A percentile compares a stretch with the other conserved stretches of the same genome.
Evolutionary conservation across 768 basidiomycete genomes (phyloP).

Genomic region (Boletus sensibilis): DNA sequence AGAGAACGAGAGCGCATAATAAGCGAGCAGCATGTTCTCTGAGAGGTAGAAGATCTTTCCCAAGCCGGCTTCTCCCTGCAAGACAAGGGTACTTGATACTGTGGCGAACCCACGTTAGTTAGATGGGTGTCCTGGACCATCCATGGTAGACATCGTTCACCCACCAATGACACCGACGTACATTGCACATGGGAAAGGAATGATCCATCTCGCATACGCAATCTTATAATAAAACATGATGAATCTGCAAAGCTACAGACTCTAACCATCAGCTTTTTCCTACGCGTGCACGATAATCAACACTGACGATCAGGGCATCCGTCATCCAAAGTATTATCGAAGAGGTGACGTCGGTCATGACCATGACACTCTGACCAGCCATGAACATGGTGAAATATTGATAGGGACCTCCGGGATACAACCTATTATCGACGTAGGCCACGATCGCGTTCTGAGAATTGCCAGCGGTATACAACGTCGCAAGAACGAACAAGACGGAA

Average conservation of each 20-base stretch:
- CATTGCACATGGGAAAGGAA: slow-evolving; percentile 27
- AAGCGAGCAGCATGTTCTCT: slow-evolving; percentile 20
- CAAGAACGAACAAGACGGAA: slow-evolving; percentile 27
- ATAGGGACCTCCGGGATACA: slow-evolving; percentile 27
- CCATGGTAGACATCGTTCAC: neutral
- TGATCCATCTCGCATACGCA: slow-evolving; percentile 24
- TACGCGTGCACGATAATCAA: neutral
- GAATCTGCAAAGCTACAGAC: slow-evolving; percentile 24
- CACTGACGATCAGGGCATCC: slow-evolving; percentile 29
- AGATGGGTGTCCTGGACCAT: neutral
- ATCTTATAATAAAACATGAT: slow-evolving; percentile 22
- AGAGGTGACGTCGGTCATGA: slow-evolving; percentile 23
- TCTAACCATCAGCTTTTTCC: neutral
- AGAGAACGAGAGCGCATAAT: slow-evolving; percentile 26
- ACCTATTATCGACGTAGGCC: slow-evolving; percentile 31
- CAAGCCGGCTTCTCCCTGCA: slow-evolving; percentile 17
- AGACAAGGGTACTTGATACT: slow-evolving; percentile 23
- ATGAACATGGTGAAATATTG: slow-evolving; percentile 25
- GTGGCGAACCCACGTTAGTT: neutral
- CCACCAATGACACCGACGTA: slow-evolving; percentile 24
- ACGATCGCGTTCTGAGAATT: slow-evolving; percentile 31
- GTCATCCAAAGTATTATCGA: slow-evolving; percentile 33
- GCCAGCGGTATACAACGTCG: slow-evolving; percentile 27
- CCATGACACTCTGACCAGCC: slow-evolving; percentile 23
- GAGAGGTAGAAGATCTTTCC: slow-evolving; percentile 23